Percentiles rank a stretch among this genome's conserved stretches.
phyloP scores from a whole-genome alignment of 306 rosid genomes.

The Gillenia trifoliata region DNA sequence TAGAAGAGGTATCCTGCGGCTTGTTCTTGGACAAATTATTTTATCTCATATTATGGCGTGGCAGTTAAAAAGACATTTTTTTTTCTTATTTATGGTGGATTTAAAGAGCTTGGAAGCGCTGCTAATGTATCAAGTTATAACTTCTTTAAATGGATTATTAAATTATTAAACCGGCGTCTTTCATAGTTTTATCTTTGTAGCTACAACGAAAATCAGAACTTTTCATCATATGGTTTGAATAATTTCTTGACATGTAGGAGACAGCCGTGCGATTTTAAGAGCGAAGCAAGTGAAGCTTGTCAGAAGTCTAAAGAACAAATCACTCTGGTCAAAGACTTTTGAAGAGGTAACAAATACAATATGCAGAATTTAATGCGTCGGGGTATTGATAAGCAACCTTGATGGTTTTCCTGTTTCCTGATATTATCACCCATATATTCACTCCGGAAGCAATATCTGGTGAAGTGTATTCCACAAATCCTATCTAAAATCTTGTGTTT shows the following conservation, averaged over 20 bases:
- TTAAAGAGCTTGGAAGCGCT: background rate
- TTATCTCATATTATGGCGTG: background rate
- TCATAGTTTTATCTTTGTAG: background rate
- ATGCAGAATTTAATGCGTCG: background rate
- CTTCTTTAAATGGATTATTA: background rate
- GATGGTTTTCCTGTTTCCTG: background rate
- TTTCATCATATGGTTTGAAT: background rate
- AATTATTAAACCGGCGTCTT: background rate
- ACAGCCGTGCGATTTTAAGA: slow-evolving; percentile 79
- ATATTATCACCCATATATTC: no score
- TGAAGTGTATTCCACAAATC: background rate
- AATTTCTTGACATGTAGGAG: slow-evolving; percentile 51
- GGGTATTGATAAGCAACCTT: background rate
- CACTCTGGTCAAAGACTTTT: slow-evolving; percentile 89
- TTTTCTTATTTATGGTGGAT: background rate
- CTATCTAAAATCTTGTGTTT: slow-evolving; percentile 27
- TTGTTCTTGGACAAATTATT: slow-evolving; percentile 4
- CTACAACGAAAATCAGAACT: background rate
- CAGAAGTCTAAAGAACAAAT: slow-evolving; percentile 79
- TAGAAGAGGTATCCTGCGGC: slow-evolving; percentile 51
- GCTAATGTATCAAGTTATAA: background rate
- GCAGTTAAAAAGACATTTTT: background rate
- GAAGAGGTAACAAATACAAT: slow-evolving; percentile 85
- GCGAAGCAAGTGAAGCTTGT: slow-evolving; percentile 94
- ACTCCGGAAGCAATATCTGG: background rate